A percentile compares a stretch with the other conserved stretches of the same genome.
phyloP scores from a whole-genome alignment of 352 stramenopile species.

The Globisporangium nunn region DNA sequence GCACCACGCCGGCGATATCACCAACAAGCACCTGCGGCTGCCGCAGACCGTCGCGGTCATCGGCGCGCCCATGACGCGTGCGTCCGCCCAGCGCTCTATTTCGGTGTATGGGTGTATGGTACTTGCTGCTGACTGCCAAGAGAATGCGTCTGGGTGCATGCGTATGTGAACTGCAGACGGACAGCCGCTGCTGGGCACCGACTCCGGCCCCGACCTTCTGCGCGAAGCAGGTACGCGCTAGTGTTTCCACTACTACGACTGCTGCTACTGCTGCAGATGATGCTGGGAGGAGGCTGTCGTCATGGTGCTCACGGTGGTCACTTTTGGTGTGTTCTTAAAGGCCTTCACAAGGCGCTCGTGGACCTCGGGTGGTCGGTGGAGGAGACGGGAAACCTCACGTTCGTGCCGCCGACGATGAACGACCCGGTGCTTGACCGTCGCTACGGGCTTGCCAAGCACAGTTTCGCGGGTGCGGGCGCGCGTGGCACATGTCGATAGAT shows the following conservation, averaged over 20 bases:
- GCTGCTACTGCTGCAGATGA: background rate
- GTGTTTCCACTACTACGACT: background rate
- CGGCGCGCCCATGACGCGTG: constrained; percentile 85
- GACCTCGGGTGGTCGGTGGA: constrained; percentile 81
- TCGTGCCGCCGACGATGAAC: constrained; percentile 32
- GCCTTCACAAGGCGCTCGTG: constrained; percentile 72
- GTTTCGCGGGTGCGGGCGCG: constrained; percentile 39
- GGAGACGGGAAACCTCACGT: constrained; percentile 77
- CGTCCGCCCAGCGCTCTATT: background rate
- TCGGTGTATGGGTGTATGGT: background rate
- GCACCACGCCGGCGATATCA: constrained; percentile 40
- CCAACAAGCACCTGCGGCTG: constrained; percentile 42
- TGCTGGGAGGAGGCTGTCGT: too few species aligned
- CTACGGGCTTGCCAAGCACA: constrained; percentile 72
- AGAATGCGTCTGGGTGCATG: too few species aligned
- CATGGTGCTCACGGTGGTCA: background rate
- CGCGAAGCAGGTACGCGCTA: constrained; percentile 39
- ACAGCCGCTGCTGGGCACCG: constrained; percentile 73
- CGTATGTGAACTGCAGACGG: constrained; percentile 32
- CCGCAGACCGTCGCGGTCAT: constrained; percentile 77
- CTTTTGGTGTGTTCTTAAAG: constrained; percentile 9
- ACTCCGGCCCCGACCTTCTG: constrained; percentile 66
- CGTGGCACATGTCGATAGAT: too few species aligned
- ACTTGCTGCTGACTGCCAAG: too few species aligned
- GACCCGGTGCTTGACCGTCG: constrained; percentile 63